Evolutionary conservation across 2,329 filamentous ascomycete genomes (phyloP).

Genomic region (Fusarium sp.): DNA sequence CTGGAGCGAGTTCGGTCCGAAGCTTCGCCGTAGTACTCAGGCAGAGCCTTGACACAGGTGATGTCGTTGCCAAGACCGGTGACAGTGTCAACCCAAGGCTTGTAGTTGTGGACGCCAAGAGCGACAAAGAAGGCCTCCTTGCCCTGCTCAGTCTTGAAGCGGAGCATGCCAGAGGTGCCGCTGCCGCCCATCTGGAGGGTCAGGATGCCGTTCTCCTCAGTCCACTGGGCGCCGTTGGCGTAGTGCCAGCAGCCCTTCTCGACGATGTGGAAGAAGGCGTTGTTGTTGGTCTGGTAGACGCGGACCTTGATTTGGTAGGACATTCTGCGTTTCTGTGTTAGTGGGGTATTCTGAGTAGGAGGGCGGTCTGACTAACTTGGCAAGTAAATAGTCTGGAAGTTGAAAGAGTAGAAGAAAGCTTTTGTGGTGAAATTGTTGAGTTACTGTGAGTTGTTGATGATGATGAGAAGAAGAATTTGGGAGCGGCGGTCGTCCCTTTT

Average conservation of each 20-base stretch:
- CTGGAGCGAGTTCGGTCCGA: constrained; percentile 20
- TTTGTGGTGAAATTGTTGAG: neutral
- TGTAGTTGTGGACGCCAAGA: constrained; percentile 40
- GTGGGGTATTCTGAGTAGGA: neutral
- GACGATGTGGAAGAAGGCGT: constrained; percentile 41
- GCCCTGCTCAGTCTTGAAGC: constrained; percentile 42
- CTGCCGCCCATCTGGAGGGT: constrained; percentile 39
- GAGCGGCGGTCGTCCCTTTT: neutral
- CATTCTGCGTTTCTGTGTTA: constrained; percentile 29
- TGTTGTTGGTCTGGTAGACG: constrained; percentile 41
- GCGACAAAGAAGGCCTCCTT: constrained; percentile 43
- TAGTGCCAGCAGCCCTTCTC: constrained; percentile 44
- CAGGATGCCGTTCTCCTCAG: constrained; percentile 19
- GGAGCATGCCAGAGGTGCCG: constrained; percentile 39
- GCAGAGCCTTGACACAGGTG: constrained; percentile 39
- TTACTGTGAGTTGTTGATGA: neutral
- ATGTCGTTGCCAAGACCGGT: constrained; percentile 35
- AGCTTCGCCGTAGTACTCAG: constrained; percentile 38
- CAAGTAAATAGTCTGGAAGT: neutral
- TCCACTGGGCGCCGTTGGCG: constrained; percentile 37
- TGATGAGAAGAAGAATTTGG: accelerated
- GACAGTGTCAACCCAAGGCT: constrained; percentile 42
- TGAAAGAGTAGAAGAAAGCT: accelerated
- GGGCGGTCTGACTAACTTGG: neutral
- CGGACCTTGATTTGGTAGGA: constrained; percentile 43